phyloP scores from a whole-genome alignment of 1,284 basidiomycete species.

The Malassezia cuniculi region DNA sequence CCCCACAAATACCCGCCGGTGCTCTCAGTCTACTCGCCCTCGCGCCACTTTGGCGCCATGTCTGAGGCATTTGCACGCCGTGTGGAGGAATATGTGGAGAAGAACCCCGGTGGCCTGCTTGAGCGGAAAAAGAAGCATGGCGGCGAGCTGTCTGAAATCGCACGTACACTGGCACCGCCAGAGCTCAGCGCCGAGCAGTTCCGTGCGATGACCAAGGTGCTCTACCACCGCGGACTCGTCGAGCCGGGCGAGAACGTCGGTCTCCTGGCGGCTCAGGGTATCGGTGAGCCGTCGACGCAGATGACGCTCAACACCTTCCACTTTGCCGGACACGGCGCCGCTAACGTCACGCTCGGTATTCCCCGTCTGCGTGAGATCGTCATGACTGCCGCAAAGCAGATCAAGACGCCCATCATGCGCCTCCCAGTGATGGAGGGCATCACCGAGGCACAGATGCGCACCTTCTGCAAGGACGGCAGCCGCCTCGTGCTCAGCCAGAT shows the following conservation, averaged over 20 bases:
- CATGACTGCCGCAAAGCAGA: conserved; percentile 93
- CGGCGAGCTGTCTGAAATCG: conserved; percentile 23
- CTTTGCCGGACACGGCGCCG: conserved; percentile 91
- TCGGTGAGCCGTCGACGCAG: conserved; percentile 97
- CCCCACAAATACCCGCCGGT: conserved; percentile 64
- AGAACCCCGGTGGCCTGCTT: conserved; percentile 65
- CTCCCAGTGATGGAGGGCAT: conserved; percentile 51
- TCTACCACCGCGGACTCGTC: conserved; percentile 52
- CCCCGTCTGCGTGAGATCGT: conserved; percentile 97
- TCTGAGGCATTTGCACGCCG: conserved; percentile 82
- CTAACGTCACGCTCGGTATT: conserved; percentile 97
- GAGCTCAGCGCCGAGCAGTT: conserved; percentile 35
- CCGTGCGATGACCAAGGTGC: conserved; percentile 37
- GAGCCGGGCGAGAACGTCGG: conserved; percentile 98
- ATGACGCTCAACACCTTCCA: conserved; percentile 99
- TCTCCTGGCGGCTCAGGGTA: conserved; percentile 92
- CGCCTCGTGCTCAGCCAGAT: conserved; percentile 78
- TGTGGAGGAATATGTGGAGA: conserved; percentile 65
- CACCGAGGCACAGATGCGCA: conserved; percentile 49
- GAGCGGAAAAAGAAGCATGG: conserved; percentile 51
- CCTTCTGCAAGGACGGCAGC: conserved; percentile 80
- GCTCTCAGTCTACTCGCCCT: conserved; percentile 66
- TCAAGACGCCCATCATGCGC: conserved; percentile 97
- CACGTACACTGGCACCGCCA: conserved; percentile 5
- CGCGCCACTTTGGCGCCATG: conserved; percentile 70